phyloP scores from a whole-genome alignment of 2,329 filamentous ascomycete species.

The Chaetomiaceae sp. region DNA sequence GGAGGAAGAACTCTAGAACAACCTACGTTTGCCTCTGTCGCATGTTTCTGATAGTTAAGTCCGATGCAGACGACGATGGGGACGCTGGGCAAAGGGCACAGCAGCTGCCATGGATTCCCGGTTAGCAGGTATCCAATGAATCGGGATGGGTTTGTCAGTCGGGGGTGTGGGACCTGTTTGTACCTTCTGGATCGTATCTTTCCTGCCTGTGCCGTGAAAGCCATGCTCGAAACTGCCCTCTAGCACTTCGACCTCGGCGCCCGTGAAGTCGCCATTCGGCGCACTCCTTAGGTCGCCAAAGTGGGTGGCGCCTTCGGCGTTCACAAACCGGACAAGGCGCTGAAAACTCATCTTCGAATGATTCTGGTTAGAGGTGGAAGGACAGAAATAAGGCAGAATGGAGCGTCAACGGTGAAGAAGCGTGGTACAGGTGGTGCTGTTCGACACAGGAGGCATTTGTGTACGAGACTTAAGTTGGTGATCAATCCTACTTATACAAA shows the following conservation, averaged over 20 bases:
- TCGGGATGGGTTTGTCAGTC: no score
- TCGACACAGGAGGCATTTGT: no score
- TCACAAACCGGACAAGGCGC: not conserved
- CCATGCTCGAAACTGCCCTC: not conserved
- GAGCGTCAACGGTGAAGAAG: not conserved
- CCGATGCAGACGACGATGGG: slow-evolving; percentile 2
- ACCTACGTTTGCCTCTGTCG: not conserved
- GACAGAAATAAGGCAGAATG: not conserved
- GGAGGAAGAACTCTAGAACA: not conserved
- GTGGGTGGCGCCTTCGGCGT: not conserved
- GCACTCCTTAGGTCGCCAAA: not conserved
- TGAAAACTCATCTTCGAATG: not conserved
- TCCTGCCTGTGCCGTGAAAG: not conserved
- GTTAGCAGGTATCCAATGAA: no score
- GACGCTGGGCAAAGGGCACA: not conserved
- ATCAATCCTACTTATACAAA: no score
- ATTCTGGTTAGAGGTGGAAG: not conserved
- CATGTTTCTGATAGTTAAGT: not conserved
- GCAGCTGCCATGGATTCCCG: not conserved
- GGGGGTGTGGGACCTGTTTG: not conserved
- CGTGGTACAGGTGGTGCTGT: not conserved
- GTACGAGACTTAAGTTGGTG: no score
- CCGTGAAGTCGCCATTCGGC: not conserved
- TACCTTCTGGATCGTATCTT: not conserved
- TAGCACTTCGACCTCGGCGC: not conserved